Evolutionary conservation across 192 early-diverging fungal species (phyloP).

Genomic region (Podila minutissima): DNA sequence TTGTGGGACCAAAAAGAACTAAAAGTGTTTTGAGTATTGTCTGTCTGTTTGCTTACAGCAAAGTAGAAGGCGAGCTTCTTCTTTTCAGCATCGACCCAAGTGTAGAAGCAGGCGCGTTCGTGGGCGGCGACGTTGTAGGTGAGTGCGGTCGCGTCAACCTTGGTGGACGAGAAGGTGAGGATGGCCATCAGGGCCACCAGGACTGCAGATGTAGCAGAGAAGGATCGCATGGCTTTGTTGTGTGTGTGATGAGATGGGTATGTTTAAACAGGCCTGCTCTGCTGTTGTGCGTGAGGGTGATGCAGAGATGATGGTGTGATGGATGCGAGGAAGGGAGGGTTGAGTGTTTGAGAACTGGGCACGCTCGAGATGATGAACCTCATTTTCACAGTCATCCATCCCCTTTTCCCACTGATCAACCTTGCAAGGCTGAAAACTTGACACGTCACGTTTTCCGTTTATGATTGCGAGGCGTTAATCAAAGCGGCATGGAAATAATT

Average conservation of each 20-base stretch:
- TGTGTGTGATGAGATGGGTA: neutral
- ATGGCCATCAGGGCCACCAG: slow-evolving; percentile 38
- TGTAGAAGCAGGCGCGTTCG: slow-evolving; percentile 94
- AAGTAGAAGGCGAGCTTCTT: slow-evolving; percentile 99
- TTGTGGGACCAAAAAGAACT: neutral
- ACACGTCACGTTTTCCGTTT: no score
- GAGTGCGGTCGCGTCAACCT: slow-evolving; percentile 61
- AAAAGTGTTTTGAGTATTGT: neutral
- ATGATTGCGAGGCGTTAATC: no score
- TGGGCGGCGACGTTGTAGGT: slow-evolving; percentile 91
- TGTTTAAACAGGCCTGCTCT: neutral
- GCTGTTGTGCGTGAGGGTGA: no score
- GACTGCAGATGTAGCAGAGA: slow-evolving; percentile 24
- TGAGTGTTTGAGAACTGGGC: no score
- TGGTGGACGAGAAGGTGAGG: slow-evolving; percentile 34
- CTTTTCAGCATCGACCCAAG: slow-evolving; percentile 73
- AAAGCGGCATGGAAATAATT: no score
- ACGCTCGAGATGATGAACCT: no score
- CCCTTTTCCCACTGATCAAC: no score
- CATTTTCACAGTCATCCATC: no score
- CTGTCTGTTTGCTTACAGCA: slow-evolving; percentile 78
- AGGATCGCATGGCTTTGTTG: slow-evolving; percentile 25
- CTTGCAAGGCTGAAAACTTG: no score
- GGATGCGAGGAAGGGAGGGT: no score
- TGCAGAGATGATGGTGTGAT: no score